Conservation (phyloP, 1,284 basidiomycete species). For the Agroathelia rolfsii region DNA sequence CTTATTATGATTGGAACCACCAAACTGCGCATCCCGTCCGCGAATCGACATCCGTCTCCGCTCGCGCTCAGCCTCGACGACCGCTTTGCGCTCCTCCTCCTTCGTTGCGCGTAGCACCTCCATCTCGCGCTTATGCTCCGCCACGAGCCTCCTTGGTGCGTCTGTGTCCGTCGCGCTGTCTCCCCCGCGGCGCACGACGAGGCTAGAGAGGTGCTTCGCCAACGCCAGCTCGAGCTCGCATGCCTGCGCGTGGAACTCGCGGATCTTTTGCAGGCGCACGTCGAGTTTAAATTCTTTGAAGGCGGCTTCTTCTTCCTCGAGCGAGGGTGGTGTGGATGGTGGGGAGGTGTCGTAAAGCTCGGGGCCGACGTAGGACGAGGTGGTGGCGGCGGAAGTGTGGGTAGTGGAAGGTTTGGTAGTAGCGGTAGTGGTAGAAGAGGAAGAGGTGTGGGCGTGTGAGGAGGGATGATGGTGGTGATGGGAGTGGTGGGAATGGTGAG, state of each 20-base stretch:
- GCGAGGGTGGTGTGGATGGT: conserved; percentile 21
- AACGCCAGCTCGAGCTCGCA: conserved; percentile 37
- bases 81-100: conserved; percentile 37
- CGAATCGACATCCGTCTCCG: conserved; percentile 27
- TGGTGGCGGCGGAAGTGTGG: no score
- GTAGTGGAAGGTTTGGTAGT: no score
- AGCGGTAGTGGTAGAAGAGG: no score
- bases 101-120: conserved; percentile 32
- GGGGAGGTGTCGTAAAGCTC: no score
- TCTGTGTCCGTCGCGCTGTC: no score
- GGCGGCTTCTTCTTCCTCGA: conserved; percentile 31
- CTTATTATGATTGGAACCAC: conserved; percentile 11
- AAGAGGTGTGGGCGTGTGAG: no score
- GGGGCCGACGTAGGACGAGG: conserved; percentile 49
- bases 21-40: conserved; percentile 12
- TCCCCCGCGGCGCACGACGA: conserved; percentile 20
- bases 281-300: conserved; percentile 42
- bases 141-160: conserved; percentile 22
- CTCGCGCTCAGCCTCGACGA: conserved; percentile 34
- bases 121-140: conserved; percentile 39
- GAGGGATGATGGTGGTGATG: no score
- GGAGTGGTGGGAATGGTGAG: no score
- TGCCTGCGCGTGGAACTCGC: conserved; percentile 43
- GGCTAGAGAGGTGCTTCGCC: conserved; percentile 26
- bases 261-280: conserved; percentile 40